Conservation (phyloP, 2,329 filamentous ascomycete genomes). For the Cercospora citrullina region DNA sequence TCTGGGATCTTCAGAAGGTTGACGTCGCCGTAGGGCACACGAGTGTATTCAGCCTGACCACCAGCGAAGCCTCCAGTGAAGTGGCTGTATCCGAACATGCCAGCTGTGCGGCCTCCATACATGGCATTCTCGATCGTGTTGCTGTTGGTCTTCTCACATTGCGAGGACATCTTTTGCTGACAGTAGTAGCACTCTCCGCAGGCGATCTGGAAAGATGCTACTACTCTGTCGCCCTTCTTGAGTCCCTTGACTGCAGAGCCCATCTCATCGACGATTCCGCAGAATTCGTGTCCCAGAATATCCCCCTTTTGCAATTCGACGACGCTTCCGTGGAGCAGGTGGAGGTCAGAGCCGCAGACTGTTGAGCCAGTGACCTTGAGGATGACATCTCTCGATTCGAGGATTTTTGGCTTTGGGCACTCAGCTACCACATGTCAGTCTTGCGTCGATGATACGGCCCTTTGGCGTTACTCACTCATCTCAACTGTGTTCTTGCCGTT, state of each 20-base stretch:
- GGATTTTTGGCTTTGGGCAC: conserved; percentile 67
- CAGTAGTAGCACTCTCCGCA: conserved; percentile 71
- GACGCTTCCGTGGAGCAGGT: conserved; percentile 54
- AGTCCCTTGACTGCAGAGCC: conserved; percentile 47
- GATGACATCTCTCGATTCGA: conserved; percentile 76
- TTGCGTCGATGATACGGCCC: conserved; percentile 42
- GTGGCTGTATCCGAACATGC: conserved; percentile 60
- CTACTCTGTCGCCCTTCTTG: conserved; percentile 60
- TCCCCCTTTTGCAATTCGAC: conserved; percentile 55
- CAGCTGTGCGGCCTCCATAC: conserved; percentile 76
- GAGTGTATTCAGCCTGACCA: conserved; percentile 82
- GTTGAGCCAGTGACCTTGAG: conserved; percentile 71
- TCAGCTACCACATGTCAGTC: conserved; percentile 47
- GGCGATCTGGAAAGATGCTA: conserved; percentile 85
- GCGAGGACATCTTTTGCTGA: conserved; percentile 72
- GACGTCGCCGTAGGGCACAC: conserved; percentile 76
- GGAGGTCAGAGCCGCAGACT: conserved; percentile 62
- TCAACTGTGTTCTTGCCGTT: conserved; percentile 77
- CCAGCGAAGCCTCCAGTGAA: conserved; percentile 86
- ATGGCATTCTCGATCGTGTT: conserved; percentile 70
- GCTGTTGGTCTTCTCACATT: conserved; percentile 77
- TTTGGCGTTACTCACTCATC: conserved; percentile 43
- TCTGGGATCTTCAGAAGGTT: conserved; percentile 79
- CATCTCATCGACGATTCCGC: conserved; percentile 51
- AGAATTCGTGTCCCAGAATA: conserved; percentile 56